Evolutionary conservation across 2,329 filamentous ascomycete genomes (phyloP).

Genomic region (Phialophora chinensis): DNA sequence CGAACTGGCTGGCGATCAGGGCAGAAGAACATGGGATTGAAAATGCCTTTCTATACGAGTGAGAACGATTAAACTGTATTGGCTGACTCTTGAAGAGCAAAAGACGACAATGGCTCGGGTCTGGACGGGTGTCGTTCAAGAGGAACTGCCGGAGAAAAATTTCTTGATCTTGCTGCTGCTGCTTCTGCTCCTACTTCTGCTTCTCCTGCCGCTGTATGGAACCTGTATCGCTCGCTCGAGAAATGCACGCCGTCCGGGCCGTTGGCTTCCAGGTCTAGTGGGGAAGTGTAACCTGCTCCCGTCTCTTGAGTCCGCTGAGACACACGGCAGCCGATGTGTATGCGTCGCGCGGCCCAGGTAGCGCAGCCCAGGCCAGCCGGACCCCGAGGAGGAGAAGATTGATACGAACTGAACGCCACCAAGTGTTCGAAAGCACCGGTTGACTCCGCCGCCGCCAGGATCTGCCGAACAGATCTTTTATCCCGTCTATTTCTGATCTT

Average conservation of each 20-base stretch:
- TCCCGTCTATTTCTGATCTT: constrained; percentile 43
- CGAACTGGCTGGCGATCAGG: background rate
- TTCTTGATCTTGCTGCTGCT: background rate
- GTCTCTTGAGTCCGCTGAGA: background rate
- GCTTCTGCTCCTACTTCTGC: no score
- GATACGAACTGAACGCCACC: background rate
- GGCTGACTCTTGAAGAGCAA: background rate
- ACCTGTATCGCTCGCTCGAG: background rate
- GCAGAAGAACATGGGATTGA: background rate
- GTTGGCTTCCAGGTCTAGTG: background rate
- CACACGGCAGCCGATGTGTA: background rate
- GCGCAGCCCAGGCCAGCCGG: background rate
- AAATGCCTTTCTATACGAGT: background rate
- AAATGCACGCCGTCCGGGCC: background rate
- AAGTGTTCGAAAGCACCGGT: background rate
- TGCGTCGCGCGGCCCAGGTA: background rate
- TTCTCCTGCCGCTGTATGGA: background rate
- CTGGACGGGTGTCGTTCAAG: background rate
- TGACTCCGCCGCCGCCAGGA: background rate
- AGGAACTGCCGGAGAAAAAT: background rate
- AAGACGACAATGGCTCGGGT: background rate
- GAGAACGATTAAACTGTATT: constrained; percentile 1
- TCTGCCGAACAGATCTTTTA: background rate
- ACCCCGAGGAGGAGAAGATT: background rate
- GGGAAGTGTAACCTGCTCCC: background rate